These are phyloP conservation scores for Hibiscus syriacus DNA, from an alignment of 345 rosid species.

Conservation along the genomic window DNA sequence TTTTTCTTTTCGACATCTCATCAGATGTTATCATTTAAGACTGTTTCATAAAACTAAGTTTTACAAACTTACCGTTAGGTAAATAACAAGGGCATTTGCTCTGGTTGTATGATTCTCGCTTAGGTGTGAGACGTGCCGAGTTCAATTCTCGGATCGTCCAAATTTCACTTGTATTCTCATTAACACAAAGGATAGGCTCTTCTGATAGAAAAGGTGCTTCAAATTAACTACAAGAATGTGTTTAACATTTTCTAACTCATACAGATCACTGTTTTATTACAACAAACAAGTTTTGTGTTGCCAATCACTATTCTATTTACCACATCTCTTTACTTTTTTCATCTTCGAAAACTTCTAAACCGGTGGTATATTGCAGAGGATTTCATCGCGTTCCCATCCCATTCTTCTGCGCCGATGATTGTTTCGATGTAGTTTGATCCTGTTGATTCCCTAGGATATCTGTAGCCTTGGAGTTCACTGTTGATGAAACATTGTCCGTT, in stretches of 20 bases:
- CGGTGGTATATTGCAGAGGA: constrained; percentile 31
- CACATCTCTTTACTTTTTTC: neutral
- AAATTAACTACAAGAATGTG: neutral
- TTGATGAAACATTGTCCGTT: constrained; percentile 22
- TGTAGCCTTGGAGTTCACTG: constrained; percentile 12
- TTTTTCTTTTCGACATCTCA: no score
- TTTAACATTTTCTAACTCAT: neutral
- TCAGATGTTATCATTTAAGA: no score
- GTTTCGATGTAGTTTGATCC: neutral
- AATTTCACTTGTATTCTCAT: no score
- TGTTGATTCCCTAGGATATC: constrained; percentile 19
- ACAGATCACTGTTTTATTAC: neutral
- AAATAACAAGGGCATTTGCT: constrained; percentile 91
- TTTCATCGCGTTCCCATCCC: constrained; percentile 16
- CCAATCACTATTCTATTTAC: neutral
- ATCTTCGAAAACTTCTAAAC: constrained; percentile 14
- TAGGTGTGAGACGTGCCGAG: no score
- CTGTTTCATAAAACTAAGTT: no score
- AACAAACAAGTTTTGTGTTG: neutral
- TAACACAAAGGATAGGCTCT: neutral
- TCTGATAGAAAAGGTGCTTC: neutral
- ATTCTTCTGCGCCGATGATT: constrained; percentile 13
- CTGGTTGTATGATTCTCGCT: constrained; percentile 95
- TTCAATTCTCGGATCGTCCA: no score
- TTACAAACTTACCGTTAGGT: no score